Conservation (phyloP, 2,329 filamentous ascomycete species). For the Huntiella abstrusa region DNA sequence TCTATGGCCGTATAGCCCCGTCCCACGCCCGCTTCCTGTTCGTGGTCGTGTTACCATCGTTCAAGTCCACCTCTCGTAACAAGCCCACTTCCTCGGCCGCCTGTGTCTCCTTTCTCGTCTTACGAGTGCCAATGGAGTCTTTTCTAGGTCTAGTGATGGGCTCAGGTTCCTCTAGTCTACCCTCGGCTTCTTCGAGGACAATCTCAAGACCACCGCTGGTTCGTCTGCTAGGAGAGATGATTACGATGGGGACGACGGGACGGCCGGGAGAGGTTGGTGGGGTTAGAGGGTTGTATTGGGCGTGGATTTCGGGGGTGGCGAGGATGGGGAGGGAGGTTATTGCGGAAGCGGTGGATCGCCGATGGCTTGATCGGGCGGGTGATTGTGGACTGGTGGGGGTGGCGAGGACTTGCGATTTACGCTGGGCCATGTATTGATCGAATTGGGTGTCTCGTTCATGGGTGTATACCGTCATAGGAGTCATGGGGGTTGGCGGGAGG, state of each 20-base stretch:
- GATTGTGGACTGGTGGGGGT: neutral
- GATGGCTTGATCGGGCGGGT: neutral
- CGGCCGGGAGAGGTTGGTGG: neutral
- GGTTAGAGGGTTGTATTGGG: neutral
- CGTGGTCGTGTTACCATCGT: neutral
- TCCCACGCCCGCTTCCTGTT: neutral
- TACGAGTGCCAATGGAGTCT: neutral
- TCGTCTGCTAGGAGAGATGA: neutral
- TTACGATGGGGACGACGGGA: neutral
- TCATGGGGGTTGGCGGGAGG: neutral
- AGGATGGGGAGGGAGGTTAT: neutral
- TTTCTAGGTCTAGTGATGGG: neutral
- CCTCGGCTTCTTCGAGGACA: constrained; percentile 9
- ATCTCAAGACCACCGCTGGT: constrained; percentile 3
- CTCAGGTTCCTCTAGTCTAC: neutral
- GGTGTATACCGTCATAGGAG: constrained; percentile 21
- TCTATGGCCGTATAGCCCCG: neutral
- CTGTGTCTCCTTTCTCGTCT: neutral
- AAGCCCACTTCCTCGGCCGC: constrained; percentile 1
- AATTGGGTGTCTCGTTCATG: constrained; percentile 30
- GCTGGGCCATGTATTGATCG: constrained; percentile 23
- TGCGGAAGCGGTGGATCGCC: neutral
- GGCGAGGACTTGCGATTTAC: neutral
- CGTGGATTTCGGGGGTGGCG: neutral
- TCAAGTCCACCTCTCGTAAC: constrained; percentile 4